Conservation (phyloP, 2,329 filamentous ascomycete genomes). For the Ceratocystis papillata region DNA sequence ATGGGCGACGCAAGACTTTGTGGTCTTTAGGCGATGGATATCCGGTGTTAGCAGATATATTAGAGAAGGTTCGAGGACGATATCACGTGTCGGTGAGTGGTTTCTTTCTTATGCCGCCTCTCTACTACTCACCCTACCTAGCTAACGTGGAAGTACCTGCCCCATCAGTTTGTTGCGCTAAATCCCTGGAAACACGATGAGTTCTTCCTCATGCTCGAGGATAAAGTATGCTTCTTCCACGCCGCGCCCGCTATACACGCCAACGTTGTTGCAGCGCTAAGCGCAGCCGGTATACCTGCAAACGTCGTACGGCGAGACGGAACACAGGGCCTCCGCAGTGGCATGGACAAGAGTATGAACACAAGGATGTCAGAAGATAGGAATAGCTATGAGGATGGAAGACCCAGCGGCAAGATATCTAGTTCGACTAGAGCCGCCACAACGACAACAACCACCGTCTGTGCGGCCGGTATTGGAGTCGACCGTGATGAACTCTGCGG, state of each 20-base stretch:
- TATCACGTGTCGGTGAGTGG: constrained; percentile 19
- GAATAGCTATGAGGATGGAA: too few relatives aligned
- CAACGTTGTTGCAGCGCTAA: constrained; percentile 26
- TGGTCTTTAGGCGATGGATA: constrained; percentile 17
- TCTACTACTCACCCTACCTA: not conserved
- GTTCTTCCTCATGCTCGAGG: constrained; percentile 22
- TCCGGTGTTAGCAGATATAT: constrained; percentile 12
- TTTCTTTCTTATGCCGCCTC: not conserved
- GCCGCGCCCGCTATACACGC: constrained; percentile 24
- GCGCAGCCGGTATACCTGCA: constrained; percentile 25
- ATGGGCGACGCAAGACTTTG: constrained; percentile 11
- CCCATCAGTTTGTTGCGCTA: constrained; percentile 13
- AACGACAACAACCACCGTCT: not conserved
- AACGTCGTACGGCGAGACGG: constrained; percentile 27
- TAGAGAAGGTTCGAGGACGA: constrained; percentile 17
- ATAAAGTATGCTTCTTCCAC: constrained; percentile 27
- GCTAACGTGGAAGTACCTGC: not conserved
- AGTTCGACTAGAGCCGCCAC: not conserved
- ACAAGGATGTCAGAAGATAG: too few relatives aligned
- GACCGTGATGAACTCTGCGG: constrained; percentile 10
- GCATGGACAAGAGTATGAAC: not conserved
- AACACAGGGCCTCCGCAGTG: constrained; percentile 9
- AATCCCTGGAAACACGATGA: constrained; percentile 17
- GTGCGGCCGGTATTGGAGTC: too few relatives aligned
- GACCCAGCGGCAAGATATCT: not conserved